Conservation (phyloP, 768 basidiomycete genomes). For the Leccinellum rugosiceps region DNA sequence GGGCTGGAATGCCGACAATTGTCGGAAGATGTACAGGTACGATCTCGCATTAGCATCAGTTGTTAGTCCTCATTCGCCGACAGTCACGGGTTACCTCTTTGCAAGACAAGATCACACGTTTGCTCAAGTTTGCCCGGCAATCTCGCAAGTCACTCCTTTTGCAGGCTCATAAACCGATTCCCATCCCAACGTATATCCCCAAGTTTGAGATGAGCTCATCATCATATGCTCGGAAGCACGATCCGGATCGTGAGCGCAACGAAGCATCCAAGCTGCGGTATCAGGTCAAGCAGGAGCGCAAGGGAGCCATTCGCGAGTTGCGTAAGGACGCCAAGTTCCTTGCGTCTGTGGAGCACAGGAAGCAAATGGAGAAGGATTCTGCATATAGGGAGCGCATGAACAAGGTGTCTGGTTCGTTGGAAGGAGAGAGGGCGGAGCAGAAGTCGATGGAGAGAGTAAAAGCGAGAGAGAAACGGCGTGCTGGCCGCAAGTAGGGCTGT, state of each 20-base stretch:
- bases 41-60: background rate
- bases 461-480: conserved; percentile 66
- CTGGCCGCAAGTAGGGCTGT: conserved; percentile 60
- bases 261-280: conserved; percentile 80
- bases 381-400: conserved; percentile 82
- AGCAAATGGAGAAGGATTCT: conserved; percentile 81
- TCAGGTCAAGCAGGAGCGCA: conserved; percentile 92
- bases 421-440: conserved; percentile 90
- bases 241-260: conserved; percentile 91
- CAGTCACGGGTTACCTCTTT: conserved; percentile 49
- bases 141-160: conserved; percentile 75
- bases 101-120: conserved; percentile 49
- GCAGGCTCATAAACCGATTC: conserved; percentile 94
- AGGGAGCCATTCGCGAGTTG: conserved; percentile 94
- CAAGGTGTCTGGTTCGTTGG: conserved; percentile 70
- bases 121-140: conserved; percentile 71
- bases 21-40: conserved; percentile 55
- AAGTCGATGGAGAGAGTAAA: conserved; percentile 89
- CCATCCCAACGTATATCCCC: conserved; percentile 89
- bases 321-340: conserved; percentile 95
- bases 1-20: conserved; percentile 46
- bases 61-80: conserved; percentile 10
- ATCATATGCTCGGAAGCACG: conserved; percentile 72
- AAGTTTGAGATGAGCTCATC: conserved; percentile 83
- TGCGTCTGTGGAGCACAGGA: conserved; percentile 81